These are phyloP conservation scores for Artemisia argyi DNA, from an alignment of 129 eudicot genomes.

Conservation along the genomic window DNA sequence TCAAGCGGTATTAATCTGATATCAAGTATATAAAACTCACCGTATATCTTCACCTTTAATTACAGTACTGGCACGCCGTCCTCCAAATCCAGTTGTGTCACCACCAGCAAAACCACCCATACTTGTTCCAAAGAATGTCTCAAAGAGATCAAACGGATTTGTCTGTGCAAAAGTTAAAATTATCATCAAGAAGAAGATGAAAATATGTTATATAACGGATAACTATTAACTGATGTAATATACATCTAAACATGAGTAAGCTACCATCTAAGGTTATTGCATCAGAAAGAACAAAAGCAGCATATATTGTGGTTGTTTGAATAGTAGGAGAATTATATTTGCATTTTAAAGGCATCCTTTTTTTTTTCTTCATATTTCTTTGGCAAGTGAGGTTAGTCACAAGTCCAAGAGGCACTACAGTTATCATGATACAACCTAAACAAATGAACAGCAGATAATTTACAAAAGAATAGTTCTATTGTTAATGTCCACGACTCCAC, in stretches of 20 bases:
- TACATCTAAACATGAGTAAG: background rate
- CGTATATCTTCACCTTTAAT: constrained; percentile 93
- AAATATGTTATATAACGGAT: background rate
- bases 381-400: too few relatives aligned
- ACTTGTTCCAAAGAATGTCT: constrained; percentile 87
- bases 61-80: constrained; percentile 76
- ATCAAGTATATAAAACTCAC: constrained; percentile 42
- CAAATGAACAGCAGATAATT: too few relatives aligned
- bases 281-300: constrained; percentile 3
- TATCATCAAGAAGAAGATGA: background rate
- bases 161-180: constrained; percentile 35
- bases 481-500: too few relatives aligned
- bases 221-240: background rate
- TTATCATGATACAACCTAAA: too few relatives aligned
- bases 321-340: too few relatives aligned
- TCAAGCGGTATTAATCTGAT: background rate
- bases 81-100: constrained; percentile 75
- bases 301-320: background rate
- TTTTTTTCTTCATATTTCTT: too few relatives aligned
- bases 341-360: too few relatives aligned
- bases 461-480: too few relatives aligned
- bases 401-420: too few relatives aligned
- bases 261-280: background rate
- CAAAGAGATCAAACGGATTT: constrained; percentile 98
- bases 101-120: constrained; percentile 86